Percentiles rank a stretch among this genome's conserved stretches.
These are phyloP conservation scores for Mycena floridula DNA, from an alignment of 768 basidiomycete species.

Conservation along the genomic window DNA sequence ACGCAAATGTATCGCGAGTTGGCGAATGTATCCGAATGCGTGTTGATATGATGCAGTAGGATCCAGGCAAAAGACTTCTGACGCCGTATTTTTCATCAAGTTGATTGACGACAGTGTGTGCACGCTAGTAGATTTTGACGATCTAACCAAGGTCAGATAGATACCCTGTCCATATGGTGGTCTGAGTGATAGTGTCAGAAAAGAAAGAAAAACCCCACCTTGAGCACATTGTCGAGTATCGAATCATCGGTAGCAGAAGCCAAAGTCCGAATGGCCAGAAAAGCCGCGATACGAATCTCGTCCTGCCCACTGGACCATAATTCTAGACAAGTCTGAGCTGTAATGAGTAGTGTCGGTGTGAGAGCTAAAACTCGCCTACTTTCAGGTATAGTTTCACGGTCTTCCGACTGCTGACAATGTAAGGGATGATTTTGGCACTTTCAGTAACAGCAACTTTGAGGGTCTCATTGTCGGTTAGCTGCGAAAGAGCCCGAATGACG, in stretches of 20 bases:
- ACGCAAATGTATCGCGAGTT: conserved; percentile 87
- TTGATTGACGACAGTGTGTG: conserved; percentile 90
- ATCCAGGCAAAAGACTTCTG: conserved; percentile 81
- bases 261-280: conserved; percentile 77
- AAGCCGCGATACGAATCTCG: conserved; percentile 75
- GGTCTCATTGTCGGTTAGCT: conserved; percentile 63
- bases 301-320: conserved; percentile 83
- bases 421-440: conserved; percentile 86
- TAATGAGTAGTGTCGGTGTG: conserved; percentile 3
- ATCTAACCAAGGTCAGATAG: conserved; percentile 84
- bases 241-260: conserved; percentile 73
- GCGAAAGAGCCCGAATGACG: conserved; percentile 68
- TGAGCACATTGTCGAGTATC: conserved; percentile 79
- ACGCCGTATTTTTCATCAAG: conserved; percentile 96
- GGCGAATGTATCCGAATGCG: conserved; percentile 92
- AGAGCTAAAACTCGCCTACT: conserved; percentile 30
- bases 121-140: conserved; percentile 76
- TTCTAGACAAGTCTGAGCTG: conserved; percentile 67
- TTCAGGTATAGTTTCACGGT: conserved; percentile 85
- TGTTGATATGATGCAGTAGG: conserved; percentile 81
- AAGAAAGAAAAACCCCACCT: conserved; percentile 40
- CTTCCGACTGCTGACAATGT: conserved; percentile 78
- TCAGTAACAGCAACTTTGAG: conserved; percentile 72
- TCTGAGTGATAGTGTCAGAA: conserved; percentile 3
- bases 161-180: conserved; percentile 47